Evolutionary conservation across 2,329 filamentous ascomycete species (phyloP).

Genomic region (Cladosporium sp.): DNA sequence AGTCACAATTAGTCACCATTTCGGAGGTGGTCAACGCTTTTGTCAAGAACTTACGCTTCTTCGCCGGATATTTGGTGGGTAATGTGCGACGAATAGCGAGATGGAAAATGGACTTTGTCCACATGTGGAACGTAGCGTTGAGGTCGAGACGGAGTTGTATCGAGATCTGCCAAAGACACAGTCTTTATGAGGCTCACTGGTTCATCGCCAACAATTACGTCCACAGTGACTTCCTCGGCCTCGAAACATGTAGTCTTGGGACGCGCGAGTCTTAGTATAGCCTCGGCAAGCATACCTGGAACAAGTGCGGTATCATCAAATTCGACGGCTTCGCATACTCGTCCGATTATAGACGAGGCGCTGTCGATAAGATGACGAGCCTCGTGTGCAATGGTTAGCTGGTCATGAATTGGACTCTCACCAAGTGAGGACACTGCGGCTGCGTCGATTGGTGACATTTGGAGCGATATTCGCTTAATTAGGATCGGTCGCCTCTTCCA

Average conservation of each 20-base stretch:
- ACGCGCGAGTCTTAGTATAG: constrained; percentile 25
- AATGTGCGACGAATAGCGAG: neutral
- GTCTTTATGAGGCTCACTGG: neutral
- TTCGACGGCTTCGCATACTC: neutral
- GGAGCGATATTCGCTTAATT: neutral
- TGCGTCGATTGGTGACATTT: neutral
- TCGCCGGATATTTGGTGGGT: too few species aligned
- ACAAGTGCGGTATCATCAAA: neutral
- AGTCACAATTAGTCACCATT: too few species aligned
- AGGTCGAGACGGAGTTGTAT: neutral
- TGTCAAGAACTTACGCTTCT: too few species aligned
- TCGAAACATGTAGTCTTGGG: neutral
- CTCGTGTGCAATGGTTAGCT: neutral
- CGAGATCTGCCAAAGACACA: neutral
- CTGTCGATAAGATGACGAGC: neutral
- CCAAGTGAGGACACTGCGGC: neutral
- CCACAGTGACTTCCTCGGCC: neutral
- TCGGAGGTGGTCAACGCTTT: too few species aligned
- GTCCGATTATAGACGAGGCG: neutral
- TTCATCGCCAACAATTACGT: neutral
- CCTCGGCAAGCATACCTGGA: constrained; percentile 11
- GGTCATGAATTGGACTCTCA: neutral
- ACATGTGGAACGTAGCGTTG: neutral
- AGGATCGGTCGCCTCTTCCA: neutral
- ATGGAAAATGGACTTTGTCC: neutral